phyloP scores from a whole-genome alignment of 2,329 filamentous ascomycete genomes.

The Periconia macrospinosa region DNA sequence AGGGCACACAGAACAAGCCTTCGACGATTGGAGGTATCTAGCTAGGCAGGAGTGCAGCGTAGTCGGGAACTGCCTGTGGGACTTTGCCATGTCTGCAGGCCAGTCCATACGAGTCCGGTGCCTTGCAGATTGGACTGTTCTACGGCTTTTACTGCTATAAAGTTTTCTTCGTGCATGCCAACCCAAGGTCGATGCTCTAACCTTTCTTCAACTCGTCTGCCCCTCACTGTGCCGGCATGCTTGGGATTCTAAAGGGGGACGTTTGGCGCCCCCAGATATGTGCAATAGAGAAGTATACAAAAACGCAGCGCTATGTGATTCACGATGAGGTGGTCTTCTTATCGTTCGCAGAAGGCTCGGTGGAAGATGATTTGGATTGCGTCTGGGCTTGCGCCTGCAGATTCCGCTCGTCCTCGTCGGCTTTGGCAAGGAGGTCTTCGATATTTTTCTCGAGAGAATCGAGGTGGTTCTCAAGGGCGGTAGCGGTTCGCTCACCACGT shows the following conservation, averaged over 20 bases:
- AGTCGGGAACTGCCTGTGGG: neutral
- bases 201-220: too few species aligned
- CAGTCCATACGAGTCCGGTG: neutral
- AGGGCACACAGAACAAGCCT: constrained; percentile 26
- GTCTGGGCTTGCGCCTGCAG: constrained; percentile 22
- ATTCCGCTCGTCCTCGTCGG: constrained; percentile 45
- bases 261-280: too few species aligned
- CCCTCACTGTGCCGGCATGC: too few species aligned
- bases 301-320: neutral
- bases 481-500: constrained; percentile 59
- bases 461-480: constrained; percentile 58
- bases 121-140: too few species aligned
- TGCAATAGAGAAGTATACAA: too few species aligned
- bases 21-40: constrained; percentile 38
- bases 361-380: constrained; percentile 13
- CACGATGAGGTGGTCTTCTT: neutral
- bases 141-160: too few species aligned
- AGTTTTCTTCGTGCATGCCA: too few species aligned
- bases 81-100: neutral
- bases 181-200: too few species aligned
- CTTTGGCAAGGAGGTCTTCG: constrained; percentile 54
- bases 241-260: too few species aligned
- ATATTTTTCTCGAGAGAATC: constrained; percentile 59
- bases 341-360: neutral
- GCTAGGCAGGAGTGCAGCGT: neutral